Percentiles rank a stretch among this genome's conserved stretches.
Conservation (phyloP, 192 early-diverging fungal genomes). For the Podila horticola region DNA sequence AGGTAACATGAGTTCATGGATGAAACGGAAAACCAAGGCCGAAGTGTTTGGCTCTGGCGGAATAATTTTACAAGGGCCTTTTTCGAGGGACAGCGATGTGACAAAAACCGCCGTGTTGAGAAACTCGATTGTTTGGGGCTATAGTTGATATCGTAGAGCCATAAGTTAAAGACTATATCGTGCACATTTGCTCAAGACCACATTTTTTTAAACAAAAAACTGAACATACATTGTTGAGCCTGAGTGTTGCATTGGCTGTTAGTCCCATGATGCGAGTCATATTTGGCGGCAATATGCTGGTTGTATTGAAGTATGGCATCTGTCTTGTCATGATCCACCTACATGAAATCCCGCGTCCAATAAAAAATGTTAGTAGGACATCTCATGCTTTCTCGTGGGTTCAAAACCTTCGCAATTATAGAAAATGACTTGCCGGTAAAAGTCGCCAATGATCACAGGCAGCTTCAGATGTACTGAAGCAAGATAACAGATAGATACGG, state of each 20-base stretch:
- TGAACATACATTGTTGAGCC: no score
- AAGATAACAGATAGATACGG: conserved; percentile 25
- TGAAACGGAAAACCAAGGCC: conserved; percentile 26
- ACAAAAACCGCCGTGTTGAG: not conserved
- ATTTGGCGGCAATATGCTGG: conserved; percentile 6
- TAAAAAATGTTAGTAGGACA: not conserved
- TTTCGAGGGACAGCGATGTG: not conserved
- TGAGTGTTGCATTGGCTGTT: not conserved
- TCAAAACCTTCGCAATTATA: not conserved
- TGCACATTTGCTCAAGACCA: not conserved
- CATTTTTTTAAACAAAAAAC: not conserved
- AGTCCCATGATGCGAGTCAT: conserved; percentile 10
- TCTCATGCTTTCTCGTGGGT: not conserved
- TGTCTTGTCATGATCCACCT: conserved; percentile 30
- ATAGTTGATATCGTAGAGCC: not conserved
- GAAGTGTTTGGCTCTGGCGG: conserved; percentile 6
- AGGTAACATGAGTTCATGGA: conserved; percentile 37
- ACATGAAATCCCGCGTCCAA: not conserved
- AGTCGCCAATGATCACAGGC: conserved; percentile 34
- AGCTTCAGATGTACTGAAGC: conserved; percentile 27
- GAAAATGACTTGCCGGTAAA: conserved; percentile 13
- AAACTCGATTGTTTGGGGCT: not conserved
- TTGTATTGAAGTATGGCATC: conserved; percentile 21
- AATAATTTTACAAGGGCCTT: not conserved
- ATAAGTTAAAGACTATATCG: not conserved